Percentiles rank a stretch among this genome's conserved stretches.
These are phyloP conservation scores for Populus ilicifolia DNA, from an alignment of 345 rosid genomes.

Conservation along the genomic window DNA sequence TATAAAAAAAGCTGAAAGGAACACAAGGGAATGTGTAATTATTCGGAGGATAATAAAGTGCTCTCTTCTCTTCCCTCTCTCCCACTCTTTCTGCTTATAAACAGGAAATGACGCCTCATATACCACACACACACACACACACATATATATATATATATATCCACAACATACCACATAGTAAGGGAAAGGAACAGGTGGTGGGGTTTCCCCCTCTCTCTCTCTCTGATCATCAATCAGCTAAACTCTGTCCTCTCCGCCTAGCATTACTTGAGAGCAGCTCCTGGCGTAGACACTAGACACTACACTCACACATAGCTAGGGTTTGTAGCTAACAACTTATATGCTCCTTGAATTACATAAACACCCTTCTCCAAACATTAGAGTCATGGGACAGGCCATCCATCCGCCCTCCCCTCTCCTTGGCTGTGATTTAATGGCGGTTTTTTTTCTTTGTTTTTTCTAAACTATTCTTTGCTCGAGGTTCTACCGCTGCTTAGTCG, in stretches of 20 bases:
- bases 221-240: not conserved
- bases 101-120: not conserved
- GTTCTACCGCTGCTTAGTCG: no score
- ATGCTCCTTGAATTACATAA: not conserved
- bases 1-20: not conserved
- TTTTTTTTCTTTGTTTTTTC: no score
- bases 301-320: not conserved
- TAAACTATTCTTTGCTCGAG: no score
- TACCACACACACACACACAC: no score
- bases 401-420: not conserved
- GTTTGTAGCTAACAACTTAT: not conserved
- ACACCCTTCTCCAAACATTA: not conserved
- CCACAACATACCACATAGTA: not conserved
- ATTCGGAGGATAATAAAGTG: conserved; percentile 5
- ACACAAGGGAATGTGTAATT: conserved; percentile 5
- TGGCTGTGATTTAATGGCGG: not conserved
- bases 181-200: not conserved
- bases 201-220: not conserved
- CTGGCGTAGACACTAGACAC: not conserved
- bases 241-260: not conserved
- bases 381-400: no score
- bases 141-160: not conserved
- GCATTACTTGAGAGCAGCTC: not conserved
- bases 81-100: not conserved
- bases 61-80: conserved; percentile 2